Evolutionary conservation across 192 early-diverging fungal genomes (phyloP).

Genomic region (Coemansia sp.): DNA sequence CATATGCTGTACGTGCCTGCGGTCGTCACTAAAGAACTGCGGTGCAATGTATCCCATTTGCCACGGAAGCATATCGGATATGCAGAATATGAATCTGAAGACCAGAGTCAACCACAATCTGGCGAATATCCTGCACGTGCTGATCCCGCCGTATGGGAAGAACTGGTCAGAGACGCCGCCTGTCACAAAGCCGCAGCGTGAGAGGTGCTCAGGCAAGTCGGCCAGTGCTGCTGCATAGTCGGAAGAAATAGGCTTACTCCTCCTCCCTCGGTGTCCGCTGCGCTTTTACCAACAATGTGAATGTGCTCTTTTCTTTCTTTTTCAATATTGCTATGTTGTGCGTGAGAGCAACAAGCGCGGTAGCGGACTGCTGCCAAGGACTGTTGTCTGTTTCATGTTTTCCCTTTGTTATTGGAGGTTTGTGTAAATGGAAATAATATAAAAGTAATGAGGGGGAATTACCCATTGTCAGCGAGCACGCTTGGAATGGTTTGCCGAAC

Average conservation of each 20-base stretch:
- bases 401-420: not conserved
- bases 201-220: constrained; percentile 8
- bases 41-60: constrained; percentile 45
- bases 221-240: not conserved
- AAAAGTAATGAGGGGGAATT: not conserved
- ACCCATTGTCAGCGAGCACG: no score
- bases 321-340: not conserved
- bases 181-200: constrained; percentile 19
- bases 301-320: no score
- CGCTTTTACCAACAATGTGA: no score
- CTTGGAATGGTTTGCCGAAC: not conserved
- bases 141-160: constrained; percentile 44
- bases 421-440: not conserved
- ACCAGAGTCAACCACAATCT: constrained; percentile 29
- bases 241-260: not conserved
- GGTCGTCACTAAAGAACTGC: constrained; percentile 25
- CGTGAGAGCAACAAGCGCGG: not conserved
- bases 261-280: no score
- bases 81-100: constrained; percentile 20
- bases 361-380: not conserved
- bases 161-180: constrained; percentile 14
- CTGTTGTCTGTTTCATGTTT: not conserved
- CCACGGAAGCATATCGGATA: constrained; percentile 25
- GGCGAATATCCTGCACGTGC: constrained; percentile 29
- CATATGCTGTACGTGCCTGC: constrained; percentile 39